These are phyloP conservation scores for Mariannaea elegans DNA, from an alignment of 2,329 filamentous ascomycete species.

Conservation along the genomic window DNA sequence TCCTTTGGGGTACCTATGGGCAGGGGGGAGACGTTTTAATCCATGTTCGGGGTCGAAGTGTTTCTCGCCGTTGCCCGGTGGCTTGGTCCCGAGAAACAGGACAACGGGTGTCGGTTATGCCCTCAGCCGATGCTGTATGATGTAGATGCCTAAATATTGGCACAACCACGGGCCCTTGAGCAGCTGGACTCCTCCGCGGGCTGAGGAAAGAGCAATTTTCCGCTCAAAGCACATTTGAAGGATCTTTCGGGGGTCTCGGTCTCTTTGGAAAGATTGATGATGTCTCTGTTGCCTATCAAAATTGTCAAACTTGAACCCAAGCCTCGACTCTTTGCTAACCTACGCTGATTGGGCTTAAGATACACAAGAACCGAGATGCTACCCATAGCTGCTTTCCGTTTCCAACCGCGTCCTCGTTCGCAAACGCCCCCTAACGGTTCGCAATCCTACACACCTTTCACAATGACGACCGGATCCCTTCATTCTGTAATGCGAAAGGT, in stretches of 20 bases:
- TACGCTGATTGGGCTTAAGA: slow-evolving; percentile 1
- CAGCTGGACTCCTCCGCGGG: not conserved
- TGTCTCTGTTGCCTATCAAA: slow-evolving; percentile 5
- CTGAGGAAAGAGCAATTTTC: not conserved
- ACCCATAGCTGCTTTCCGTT: not conserved
- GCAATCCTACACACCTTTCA: slow-evolving; percentile 6
- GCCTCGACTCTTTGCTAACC: slow-evolving; percentile 16
- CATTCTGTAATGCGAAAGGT: not conserved
- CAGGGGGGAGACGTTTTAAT: not conserved
- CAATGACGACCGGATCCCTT: slow-evolving; percentile 11
- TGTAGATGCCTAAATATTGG: not conserved
- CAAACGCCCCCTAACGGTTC: not conserved
- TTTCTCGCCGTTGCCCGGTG: not conserved
- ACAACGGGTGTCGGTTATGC: not conserved
- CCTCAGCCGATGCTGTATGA: not conserved
- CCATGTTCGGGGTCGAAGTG: slow-evolving; percentile 15
- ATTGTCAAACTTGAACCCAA: slow-evolving; percentile 2
- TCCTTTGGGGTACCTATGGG: not conserved
- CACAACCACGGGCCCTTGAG: not conserved
- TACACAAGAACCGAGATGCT: not conserved
- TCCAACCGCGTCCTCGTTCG: not conserved
- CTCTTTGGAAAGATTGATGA: not conserved
- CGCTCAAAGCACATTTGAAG: slow-evolving; percentile 1
- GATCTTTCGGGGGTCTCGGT: not conserved
- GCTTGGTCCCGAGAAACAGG: not conserved